Conservation (phyloP, 129 eudicot species). For the Artemisia annua region DNA sequence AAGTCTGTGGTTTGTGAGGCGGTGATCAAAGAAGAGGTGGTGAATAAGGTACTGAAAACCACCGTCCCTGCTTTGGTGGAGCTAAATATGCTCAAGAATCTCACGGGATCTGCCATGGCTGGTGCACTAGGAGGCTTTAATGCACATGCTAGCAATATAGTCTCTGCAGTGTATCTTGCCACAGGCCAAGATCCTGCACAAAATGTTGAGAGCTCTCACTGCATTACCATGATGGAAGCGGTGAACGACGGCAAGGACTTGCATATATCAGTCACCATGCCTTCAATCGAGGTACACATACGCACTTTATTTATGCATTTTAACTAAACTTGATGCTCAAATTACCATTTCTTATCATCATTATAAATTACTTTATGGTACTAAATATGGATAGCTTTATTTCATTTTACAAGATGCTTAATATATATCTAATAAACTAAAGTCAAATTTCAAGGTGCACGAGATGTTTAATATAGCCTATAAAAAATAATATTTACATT, state of each 20-base stretch:
- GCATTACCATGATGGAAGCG: slow-evolving; percentile 81
- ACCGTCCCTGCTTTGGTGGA: slow-evolving; percentile 55
- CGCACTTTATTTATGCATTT: no score
- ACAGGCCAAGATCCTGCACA: slow-evolving; percentile 82
- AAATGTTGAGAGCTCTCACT: slow-evolving; percentile 70
- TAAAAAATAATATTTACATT: no score
- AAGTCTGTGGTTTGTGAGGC: slow-evolving; percentile 84
- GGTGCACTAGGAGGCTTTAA: slow-evolving; percentile 82
- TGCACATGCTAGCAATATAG: slow-evolving; percentile 82
- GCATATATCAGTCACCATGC: slow-evolving; percentile 78
- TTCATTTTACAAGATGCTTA: no score
- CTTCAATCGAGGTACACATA: slow-evolving; percentile 65
- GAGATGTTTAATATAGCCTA: no score
- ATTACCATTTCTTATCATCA: no score
- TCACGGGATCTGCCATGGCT: slow-evolving; percentile 71
- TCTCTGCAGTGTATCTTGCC: slow-evolving; percentile 60
- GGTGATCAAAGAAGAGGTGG: slow-evolving; percentile 56
- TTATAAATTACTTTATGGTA: no score
- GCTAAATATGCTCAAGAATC: slow-evolving; percentile 73
- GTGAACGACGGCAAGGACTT: slow-evolving; percentile 60
- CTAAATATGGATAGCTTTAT: no score
- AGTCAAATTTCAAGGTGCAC: no score
- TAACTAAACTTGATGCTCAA: no score
- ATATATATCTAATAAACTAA: no score
- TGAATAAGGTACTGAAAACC: slow-evolving; percentile 61